Conservation (phyloP, 2,329 filamentous ascomycete genomes). For the Xylariales sp. region DNA sequence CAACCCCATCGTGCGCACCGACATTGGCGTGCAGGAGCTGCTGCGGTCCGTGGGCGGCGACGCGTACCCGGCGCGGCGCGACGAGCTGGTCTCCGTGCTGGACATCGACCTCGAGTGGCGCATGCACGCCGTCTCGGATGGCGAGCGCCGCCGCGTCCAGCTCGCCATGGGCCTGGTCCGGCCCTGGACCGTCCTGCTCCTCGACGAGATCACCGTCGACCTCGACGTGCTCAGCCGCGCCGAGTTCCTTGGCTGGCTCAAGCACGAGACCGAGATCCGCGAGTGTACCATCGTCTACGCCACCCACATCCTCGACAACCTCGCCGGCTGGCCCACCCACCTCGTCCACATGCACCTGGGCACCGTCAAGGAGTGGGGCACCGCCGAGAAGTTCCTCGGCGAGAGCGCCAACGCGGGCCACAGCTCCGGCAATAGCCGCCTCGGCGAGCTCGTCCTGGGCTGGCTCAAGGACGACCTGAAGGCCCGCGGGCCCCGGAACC, state of each 20-base stretch:
- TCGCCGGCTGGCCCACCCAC: conserved; percentile 92
- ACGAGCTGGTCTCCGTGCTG: conserved; percentile 82
- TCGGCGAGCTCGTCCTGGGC: conserved; percentile 81
- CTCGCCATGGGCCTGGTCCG: conserved; percentile 91
- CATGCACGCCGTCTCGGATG: conserved; percentile 93
- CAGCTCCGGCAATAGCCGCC: conserved; percentile 67
- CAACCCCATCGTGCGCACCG: conserved; percentile 91
- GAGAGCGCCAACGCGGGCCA: conserved; percentile 34
- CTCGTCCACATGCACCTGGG: conserved; percentile 94
- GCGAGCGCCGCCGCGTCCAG: conserved; percentile 87
- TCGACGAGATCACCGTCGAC: conserved; percentile 97
- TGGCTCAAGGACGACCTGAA: conserved; percentile 82
- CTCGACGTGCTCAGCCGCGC: conserved; percentile 81
- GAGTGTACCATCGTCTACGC: conserved; percentile 94
- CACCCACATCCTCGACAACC: conserved; percentile 93
- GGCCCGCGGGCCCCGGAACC: conserved; percentile 71
- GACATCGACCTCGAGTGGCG: conserved; percentile 92
- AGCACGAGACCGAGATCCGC: conserved; percentile 76
- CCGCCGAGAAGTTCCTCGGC: conserved; percentile 64
- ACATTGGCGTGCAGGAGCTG: conserved; percentile 87
- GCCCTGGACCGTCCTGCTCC: conserved; percentile 84
- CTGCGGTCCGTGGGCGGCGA: conserved; percentile 83
- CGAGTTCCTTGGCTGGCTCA: conserved; percentile 82
- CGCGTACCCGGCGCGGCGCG: conserved; percentile 73
- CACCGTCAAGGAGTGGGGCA: conserved; percentile 80